phyloP scores from a whole-genome alignment of 2,329 filamentous ascomycete species.

The Amauroascus verrucosus region DNA sequence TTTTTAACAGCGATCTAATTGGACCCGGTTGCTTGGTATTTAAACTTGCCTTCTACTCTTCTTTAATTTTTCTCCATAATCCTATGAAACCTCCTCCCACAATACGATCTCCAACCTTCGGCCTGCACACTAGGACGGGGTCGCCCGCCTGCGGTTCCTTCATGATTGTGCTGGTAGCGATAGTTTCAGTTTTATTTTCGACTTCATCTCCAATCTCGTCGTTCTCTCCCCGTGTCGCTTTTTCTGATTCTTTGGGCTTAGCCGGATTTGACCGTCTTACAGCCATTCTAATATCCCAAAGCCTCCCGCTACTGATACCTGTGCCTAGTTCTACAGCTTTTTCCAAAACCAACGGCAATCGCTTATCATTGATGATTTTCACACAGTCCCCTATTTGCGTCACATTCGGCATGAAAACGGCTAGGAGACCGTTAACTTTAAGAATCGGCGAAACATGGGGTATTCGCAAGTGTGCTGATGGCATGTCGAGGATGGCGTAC shows the following conservation, averaged over 20 bases:
- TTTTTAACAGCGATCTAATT: background rate
- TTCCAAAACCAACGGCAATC: constrained; percentile 44
- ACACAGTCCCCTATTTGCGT: constrained; percentile 64
- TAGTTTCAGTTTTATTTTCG: background rate
- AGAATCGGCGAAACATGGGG: constrained; percentile 44
- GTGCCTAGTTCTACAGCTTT: constrained; percentile 38
- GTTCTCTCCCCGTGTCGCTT: constrained; percentile 28
- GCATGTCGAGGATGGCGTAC: constrained; percentile 64
- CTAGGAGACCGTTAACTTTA: constrained; percentile 52
- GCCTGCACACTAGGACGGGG: constrained; percentile 39
- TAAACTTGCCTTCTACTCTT: background rate
- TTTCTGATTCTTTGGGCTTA: background rate
- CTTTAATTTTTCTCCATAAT: constrained; percentile 38
- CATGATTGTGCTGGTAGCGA: background rate
- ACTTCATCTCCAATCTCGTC: constrained; percentile 14
- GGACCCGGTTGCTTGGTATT: background rate
- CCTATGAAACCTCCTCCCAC: constrained; percentile 45
- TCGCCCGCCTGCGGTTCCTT: constrained; percentile 15
- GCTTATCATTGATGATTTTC: constrained; percentile 43
- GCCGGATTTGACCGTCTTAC: constrained; percentile 23
- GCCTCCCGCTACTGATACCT: constrained; percentile 38
- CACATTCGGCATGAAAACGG: constrained; percentile 66
- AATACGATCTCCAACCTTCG: constrained; percentile 40
- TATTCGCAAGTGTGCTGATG: constrained; percentile 47
- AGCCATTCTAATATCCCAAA: constrained; percentile 39